Conservation (phyloP, 2,329 filamentous ascomycete genomes). For the Fusarium sp. region DNA sequence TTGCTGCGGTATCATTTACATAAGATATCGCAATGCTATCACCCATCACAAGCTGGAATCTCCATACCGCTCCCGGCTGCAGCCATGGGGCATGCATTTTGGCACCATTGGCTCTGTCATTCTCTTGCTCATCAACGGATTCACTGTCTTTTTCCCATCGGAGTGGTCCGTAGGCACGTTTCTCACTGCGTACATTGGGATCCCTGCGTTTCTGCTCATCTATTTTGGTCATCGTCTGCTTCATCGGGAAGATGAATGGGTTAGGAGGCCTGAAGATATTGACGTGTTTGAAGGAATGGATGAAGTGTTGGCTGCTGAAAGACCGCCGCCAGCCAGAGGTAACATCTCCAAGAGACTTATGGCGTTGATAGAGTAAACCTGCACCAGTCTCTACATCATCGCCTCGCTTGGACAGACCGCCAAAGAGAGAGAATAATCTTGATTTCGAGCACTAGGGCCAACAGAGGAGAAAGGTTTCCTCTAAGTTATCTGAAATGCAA, state of each 20-base stretch:
- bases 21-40: background rate
- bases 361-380: no score
- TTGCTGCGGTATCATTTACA: background rate
- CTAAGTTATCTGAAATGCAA: no score
- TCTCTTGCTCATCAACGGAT: slow-evolving; percentile 73
- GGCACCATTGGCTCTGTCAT: slow-evolving; percentile 1
- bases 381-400: no score
- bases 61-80: background rate
- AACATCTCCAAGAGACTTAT: no score
- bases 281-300: background rate
- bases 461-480: no score
- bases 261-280: background rate
- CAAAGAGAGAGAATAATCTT: no score
- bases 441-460: no score
- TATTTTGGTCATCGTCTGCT: slow-evolving; percentile 7
- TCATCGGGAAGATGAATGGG: background rate
- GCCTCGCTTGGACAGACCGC: no score
- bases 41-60: background rate
- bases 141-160: slow-evolving; percentile 52
- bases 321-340: no score
- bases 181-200: slow-evolving; percentile 36
- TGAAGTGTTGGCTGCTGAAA: background rate
- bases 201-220: slow-evolving; percentile 27
- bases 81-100: background rate
- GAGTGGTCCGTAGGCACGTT: slow-evolving; percentile 37